Conservation (phyloP, 148 eudicot species). For the Linanthus parryae region DNA sequence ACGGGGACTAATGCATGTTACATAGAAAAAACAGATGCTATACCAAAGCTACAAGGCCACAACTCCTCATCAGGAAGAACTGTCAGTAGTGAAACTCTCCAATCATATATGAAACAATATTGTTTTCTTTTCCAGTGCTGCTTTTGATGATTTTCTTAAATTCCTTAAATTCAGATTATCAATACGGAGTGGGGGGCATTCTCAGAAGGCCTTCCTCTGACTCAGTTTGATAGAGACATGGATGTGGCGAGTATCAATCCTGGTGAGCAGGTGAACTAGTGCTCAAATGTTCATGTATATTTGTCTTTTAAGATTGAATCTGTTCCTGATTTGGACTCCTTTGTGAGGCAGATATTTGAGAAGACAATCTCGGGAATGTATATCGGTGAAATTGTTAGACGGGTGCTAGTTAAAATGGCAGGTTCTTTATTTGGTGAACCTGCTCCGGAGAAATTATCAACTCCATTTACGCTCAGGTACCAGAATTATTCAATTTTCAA, state of each 20-base stretch:
- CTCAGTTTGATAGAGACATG: constrained; percentile 64
- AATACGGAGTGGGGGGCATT: constrained; percentile 88
- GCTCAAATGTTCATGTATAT: no score
- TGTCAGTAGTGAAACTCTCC: constrained; percentile 19
- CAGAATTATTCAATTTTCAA: no score
- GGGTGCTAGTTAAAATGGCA: constrained; percentile 56
- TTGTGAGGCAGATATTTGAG: constrained; percentile 52
- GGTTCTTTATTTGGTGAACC: constrained; percentile 52
- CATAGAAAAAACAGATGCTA: constrained; percentile 51
- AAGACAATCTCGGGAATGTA: constrained; percentile 85
- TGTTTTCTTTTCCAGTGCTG: background rate
- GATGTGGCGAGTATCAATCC: constrained; percentile 77
- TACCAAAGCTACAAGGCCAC: constrained; percentile 38
- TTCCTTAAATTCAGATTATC: constrained; percentile 39
- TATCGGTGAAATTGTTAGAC: constrained; percentile 72
- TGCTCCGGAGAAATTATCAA: constrained; percentile 39
- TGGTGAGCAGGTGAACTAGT: constrained; percentile 63
- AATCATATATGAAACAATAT: background rate
- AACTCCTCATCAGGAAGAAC: constrained; percentile 37
- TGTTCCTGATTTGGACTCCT: background rate
- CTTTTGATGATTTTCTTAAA: no score
- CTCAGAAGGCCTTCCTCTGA: constrained; percentile 63
- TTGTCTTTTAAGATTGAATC: background rate
- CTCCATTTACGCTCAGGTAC: constrained; percentile 57
- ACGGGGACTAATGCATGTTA: constrained; percentile 89